phyloP scores from a whole-genome alignment of 2,329 filamentous ascomycete species.

The Colletotrichum tanaceti region DNA sequence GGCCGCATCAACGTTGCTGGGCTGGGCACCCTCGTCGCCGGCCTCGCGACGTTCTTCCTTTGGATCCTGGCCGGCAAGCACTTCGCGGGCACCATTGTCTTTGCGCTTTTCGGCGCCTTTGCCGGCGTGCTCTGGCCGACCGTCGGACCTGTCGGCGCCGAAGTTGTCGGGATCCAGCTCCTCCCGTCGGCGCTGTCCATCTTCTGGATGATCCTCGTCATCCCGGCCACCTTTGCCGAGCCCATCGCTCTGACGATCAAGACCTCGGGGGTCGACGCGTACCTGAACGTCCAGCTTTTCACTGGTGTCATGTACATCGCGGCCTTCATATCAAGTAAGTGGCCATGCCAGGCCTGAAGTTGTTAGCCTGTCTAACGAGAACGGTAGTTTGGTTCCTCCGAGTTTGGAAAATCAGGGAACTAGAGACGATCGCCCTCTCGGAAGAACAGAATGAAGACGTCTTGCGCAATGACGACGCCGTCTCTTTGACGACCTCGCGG shows the following conservation, averaged over 20 bases:
- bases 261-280: constrained; percentile 55
- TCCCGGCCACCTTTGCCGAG: constrained; percentile 77
- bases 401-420: constrained; percentile 38
- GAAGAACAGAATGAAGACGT: constrained; percentile 14
- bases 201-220: constrained; percentile 76
- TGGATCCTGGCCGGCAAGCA: constrained; percentile 76
- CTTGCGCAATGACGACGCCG: constrained; percentile 19
- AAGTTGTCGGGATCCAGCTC: constrained; percentile 77
- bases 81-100: constrained; percentile 77
- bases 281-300: constrained; percentile 67
- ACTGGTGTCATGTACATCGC: constrained; percentile 70
- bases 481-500: constrained; percentile 24
- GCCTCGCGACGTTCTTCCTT: constrained; percentile 74
- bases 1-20: constrained; percentile 80
- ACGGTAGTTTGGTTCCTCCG: constrained; percentile 38
- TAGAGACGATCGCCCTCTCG: constrained; percentile 26
- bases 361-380: not conserved
- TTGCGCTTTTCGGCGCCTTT: constrained; percentile 74
- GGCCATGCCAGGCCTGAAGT: fast-evolving
- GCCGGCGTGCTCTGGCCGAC: constrained; percentile 79
- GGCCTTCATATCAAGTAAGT: constrained; percentile 60
- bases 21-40: constrained; percentile 71
- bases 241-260: constrained; percentile 71
- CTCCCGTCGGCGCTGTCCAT: constrained; percentile 76
- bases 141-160: constrained; percentile 75